Conservation (phyloP, 768 basidiomycete genomes). For the Peribolospora kevripleyi region DNA sequence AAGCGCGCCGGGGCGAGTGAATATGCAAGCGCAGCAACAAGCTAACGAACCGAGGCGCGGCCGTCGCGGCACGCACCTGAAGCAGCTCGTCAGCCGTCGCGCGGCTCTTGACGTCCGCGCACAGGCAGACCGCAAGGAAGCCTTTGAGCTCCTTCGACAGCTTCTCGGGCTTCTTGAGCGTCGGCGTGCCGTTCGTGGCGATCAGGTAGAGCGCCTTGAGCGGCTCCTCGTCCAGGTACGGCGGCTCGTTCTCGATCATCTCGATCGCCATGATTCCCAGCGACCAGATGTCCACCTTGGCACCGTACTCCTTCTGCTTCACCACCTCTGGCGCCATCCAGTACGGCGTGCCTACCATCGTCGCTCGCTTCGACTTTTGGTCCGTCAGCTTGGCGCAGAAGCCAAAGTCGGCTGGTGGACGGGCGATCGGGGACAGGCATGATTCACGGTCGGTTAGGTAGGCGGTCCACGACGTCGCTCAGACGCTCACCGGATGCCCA, state of each 20-base stretch:
- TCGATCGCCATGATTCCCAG: conserved; percentile 90
- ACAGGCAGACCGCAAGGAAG: conserved; percentile 91
- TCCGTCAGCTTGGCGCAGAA: conserved; percentile 68
- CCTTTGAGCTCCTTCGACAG: conserved; percentile 79
- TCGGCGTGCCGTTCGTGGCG: conserved; percentile 94
- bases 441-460: conserved; percentile 45
- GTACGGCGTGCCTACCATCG: conserved; percentile 87
- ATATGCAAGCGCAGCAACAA: not conserved
- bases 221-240: conserved; percentile 62
- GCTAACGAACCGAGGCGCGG: not conserved
- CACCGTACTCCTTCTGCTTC: conserved; percentile 64
- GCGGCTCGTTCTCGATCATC: conserved; percentile 87
- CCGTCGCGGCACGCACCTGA: conserved; percentile 30
- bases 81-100: conserved; percentile 67
- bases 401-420: conserved; percentile 91
- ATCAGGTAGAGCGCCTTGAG: conserved; percentile 78
- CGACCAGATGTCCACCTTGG: conserved; percentile 97
- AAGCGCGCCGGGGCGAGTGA: not conserved
- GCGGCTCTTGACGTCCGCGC: conserved; percentile 79
- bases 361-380: conserved; percentile 73
- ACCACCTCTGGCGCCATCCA: conserved; percentile 99
- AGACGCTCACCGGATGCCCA: not conserved
- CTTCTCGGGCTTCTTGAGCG: conserved; percentile 81
- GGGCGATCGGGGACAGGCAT: conserved; percentile 52
- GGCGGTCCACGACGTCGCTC: conserved; percentile 20